Evolutionary conservation across 495 filamentous ascomycete species (phyloP).

Genomic region (Delitschia confertaspora): DNA sequence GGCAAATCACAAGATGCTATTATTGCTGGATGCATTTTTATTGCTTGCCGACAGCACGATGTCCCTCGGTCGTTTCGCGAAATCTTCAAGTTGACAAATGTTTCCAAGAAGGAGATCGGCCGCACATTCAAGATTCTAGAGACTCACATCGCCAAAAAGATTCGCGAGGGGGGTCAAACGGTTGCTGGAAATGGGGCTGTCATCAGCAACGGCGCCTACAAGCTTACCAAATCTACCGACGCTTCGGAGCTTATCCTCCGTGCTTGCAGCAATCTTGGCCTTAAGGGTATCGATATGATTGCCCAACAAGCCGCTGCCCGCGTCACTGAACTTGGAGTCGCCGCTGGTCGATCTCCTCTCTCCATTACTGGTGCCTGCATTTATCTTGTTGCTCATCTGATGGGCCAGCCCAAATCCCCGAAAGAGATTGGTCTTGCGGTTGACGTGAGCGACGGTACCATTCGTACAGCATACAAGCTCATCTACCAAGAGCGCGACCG

Average conservation of each 20-base stretch:
- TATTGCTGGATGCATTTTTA: conserved; percentile 93
- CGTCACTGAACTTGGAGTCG: conserved; percentile 60
- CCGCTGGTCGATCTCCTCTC: conserved; percentile 88
- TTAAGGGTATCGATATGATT: conserved; percentile 60
- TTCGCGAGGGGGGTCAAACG: conserved; percentile 6
- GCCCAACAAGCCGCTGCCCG: conserved; percentile 65
- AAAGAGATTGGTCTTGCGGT: conserved; percentile 76
- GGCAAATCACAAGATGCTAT: conserved; percentile 91
- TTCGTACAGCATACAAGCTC: conserved; percentile 86
- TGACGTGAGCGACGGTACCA: conserved; percentile 90
- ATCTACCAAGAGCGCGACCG: conserved; percentile 64
- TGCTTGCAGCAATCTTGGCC: conserved; percentile 73
- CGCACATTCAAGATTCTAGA: conserved; percentile 88
- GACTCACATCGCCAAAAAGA: conserved; percentile 55
- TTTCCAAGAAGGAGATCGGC: conserved; percentile 94
- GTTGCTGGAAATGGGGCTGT: conserved; percentile 33
- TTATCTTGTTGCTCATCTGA: conserved; percentile 81
- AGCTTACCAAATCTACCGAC: conserved; percentile 67
- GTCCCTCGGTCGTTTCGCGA: conserved; percentile 87
- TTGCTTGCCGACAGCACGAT: conserved; percentile 83
- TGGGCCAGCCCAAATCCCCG: conserved; percentile 65
- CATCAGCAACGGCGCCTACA: conserved; percentile 50
- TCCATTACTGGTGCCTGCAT: conserved; percentile 93
- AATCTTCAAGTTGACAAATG: conserved; percentile 83
- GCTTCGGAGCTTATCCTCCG: conserved; percentile 78